Conservation (phyloP, 108 stramenopile species). For the Skeletonema grethae region DNA sequence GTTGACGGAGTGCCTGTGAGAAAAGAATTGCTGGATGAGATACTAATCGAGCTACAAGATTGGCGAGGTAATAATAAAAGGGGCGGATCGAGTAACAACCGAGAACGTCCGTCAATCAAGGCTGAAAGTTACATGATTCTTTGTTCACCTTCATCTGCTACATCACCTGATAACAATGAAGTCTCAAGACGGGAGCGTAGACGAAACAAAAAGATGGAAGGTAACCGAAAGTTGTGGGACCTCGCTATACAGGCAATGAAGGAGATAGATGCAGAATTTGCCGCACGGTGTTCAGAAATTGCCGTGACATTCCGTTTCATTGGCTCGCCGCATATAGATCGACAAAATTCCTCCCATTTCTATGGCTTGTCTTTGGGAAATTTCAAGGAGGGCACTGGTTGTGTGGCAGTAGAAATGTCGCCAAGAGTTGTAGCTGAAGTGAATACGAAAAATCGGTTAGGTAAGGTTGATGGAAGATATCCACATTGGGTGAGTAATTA, state of each 20-base stretch:
- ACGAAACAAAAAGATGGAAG: slow-evolving; percentile 29
- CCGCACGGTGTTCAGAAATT: slow-evolving; percentile 39
- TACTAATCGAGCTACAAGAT: slow-evolving; percentile 19
- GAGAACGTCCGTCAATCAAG: slow-evolving; percentile 32
- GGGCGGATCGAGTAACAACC: slow-evolving; percentile 13
- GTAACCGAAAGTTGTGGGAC: slow-evolving; percentile 32
- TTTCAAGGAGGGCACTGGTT: slow-evolving; percentile 40
- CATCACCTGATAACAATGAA: background rate
- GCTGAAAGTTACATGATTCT: slow-evolving; percentile 48
- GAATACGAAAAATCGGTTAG: slow-evolving; percentile 43
- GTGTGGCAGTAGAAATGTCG: slow-evolving; percentile 37
- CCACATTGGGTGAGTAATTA: slow-evolving; percentile 48
- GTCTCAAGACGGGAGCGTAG: slow-evolving; percentile 23
- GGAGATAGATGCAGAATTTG: slow-evolving; percentile 42
- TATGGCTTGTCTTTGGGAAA: slow-evolving; percentile 44
- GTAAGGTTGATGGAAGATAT: slow-evolving; percentile 51
- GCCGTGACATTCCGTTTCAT: slow-evolving; percentile 52
- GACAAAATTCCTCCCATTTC: slow-evolving; percentile 46
- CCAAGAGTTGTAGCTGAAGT: slow-evolving; percentile 33
- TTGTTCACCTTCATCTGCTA: slow-evolving; percentile 1
- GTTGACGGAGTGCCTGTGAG: slow-evolving; percentile 36
- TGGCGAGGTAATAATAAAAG: slow-evolving; percentile 27
- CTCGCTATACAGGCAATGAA: slow-evolving; percentile 33
- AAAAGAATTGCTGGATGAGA: slow-evolving; percentile 15
- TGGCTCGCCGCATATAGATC: slow-evolving; percentile 55